Conservation (phyloP, 2,329 filamentous ascomycete species). For the Epichloe gansuensis region DNA sequence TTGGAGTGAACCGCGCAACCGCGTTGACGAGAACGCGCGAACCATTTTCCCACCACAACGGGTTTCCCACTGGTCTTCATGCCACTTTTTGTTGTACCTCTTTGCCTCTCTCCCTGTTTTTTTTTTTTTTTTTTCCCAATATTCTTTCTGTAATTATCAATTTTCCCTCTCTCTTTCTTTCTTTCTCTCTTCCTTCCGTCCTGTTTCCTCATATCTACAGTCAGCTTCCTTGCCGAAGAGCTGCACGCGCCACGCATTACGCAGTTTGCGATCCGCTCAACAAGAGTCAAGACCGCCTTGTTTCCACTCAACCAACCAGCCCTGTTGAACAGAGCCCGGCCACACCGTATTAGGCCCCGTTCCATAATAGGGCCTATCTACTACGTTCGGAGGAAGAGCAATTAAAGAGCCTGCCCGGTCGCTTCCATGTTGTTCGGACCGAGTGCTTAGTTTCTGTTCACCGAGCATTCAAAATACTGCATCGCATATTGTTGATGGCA, state of each 20-base stretch:
- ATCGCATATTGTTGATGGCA: too few relatives aligned
- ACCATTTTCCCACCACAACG: not conserved
- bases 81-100: not conserved
- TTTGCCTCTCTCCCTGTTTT: too few relatives aligned
- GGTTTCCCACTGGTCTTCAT: not conserved
- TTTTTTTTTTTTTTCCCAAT: too few relatives aligned
- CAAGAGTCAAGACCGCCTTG: not conserved
- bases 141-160: too few relatives aligned
- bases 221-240: not conserved
- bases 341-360: not conserved
- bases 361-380: not conserved
- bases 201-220: not conserved
- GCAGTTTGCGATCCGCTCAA: not conserved
- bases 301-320: not conserved
- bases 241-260: not conserved
- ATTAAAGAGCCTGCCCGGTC: too few relatives aligned
- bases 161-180: too few relatives aligned
- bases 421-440: too few relatives aligned
- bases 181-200: too few relatives aligned
- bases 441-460: too few relatives aligned
- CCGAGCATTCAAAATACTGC: too few relatives aligned
- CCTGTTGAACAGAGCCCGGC: not conserved
- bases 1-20: not conserved
- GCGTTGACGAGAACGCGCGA: constrained; percentile 1
- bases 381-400: not conserved